phyloP scores from a whole-genome alignment of 2,329 filamentous ascomycete species.

The Exophiala sp. region DNA sequence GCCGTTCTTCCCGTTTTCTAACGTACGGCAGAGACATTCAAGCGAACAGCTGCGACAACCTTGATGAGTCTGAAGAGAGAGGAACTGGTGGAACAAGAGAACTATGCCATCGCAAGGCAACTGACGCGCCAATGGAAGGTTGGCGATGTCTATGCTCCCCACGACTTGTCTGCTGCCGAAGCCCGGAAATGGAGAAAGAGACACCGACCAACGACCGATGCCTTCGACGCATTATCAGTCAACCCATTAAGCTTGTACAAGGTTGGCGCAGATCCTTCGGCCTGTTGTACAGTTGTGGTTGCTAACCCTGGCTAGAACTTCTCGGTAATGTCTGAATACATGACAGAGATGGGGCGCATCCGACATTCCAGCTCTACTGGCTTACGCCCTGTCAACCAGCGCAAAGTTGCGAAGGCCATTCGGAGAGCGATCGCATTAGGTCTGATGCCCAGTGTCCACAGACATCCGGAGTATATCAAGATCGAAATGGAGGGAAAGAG shows the following conservation, averaged over 20 bases:
- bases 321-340: constrained; percentile 81
- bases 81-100: constrained; percentile 36
- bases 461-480: constrained; percentile 74
- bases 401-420: constrained; percentile 88
- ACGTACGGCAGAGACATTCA: constrained; percentile 7
- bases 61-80: constrained; percentile 19
- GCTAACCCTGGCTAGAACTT: constrained; percentile 63
- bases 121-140: constrained; percentile 61
- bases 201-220: constrained; percentile 55
- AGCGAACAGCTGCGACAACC: constrained; percentile 6
- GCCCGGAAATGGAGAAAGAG: constrained; percentile 70
- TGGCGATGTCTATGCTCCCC: constrained; percentile 86
- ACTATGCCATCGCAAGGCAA: constrained; percentile 36
- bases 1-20: neutral
- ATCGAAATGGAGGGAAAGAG: constrained; percentile 30
- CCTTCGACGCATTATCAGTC: constrained; percentile 71
- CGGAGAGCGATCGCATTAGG: constrained; percentile 82
- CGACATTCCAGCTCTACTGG: constrained; percentile 69
- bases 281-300: constrained; percentile 2
- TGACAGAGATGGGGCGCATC: constrained; percentile 79
- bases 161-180: constrained; percentile 73
- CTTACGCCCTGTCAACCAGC: constrained; percentile 80
- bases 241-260: constrained; percentile 82
- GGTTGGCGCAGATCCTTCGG: constrained; percentile 47
- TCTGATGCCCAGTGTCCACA: constrained; percentile 83